Conservation (phyloP, 495 filamentous ascomycete genomes). For the Penicillium bialowiezense region DNA sequence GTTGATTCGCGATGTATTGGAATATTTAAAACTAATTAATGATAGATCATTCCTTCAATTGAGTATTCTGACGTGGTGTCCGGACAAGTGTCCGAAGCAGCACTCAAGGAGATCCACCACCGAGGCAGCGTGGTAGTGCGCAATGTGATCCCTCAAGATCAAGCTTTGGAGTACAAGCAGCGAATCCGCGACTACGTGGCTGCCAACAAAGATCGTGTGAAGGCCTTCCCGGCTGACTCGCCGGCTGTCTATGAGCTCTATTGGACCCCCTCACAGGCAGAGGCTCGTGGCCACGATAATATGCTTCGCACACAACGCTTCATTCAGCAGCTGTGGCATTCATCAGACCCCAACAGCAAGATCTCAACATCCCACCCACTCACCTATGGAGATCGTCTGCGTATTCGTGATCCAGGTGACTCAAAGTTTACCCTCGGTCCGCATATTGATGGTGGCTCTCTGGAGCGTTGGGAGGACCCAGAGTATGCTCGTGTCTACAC, state of each 20-base stretch:
- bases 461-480: constrained; percentile 81
- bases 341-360: constrained; percentile 53
- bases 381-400: constrained; percentile 76
- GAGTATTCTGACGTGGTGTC: constrained; percentile 52
- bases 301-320: constrained; percentile 66
- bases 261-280: constrained; percentile 76
- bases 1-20: background rate
- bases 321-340: constrained; percentile 74
- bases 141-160: constrained; percentile 57
- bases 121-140: constrained; percentile 62
- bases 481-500: constrained; percentile 78
- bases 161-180: constrained; percentile 51
- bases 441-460: constrained; percentile 79
- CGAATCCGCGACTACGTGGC: constrained; percentile 57
- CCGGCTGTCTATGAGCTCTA: constrained; percentile 88
- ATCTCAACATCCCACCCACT: constrained; percentile 67
- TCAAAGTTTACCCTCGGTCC: constrained; percentile 79
- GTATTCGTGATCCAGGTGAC: constrained; percentile 65
- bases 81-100: constrained; percentile 38
- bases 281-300: constrained; percentile 70
- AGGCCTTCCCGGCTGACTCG: constrained; percentile 54
- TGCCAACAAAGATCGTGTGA: constrained; percentile 48
- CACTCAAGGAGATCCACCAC: constrained; percentile 55
- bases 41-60: constrained; percentile 57
- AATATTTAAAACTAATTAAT: background rate